phyloP scores from a whole-genome alignment of 768 basidiomycete genomes.

The Kwoniella newhampshirensis region DNA sequence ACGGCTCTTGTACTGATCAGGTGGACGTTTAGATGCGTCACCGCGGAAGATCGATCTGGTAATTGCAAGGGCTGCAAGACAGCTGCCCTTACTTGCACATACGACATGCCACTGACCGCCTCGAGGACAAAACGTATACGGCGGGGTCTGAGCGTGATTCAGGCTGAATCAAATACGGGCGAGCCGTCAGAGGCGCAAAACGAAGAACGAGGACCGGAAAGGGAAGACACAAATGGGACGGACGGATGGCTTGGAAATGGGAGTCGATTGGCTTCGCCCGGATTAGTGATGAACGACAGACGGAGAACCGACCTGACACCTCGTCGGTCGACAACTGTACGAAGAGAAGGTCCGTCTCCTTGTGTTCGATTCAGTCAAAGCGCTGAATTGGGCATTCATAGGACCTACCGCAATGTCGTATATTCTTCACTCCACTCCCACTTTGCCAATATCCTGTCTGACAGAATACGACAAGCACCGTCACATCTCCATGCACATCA shows the following conservation, averaged over 20 bases:
- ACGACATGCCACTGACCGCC: slow-evolving; percentile 20
- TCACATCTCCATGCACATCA: slow-evolving; percentile 10
- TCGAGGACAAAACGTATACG: slow-evolving; percentile 26
- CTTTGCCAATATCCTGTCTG: slow-evolving; percentile 19
- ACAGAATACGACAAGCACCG: slow-evolving; percentile 13
- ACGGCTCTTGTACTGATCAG: neutral
- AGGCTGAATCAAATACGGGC: too few relatives aligned
- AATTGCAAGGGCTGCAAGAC: slow-evolving; percentile 14
- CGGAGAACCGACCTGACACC: slow-evolving; percentile 12
- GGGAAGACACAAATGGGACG: too few relatives aligned
- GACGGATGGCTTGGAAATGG: too few relatives aligned
- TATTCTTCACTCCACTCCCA: slow-evolving; percentile 31
- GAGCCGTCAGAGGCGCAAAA: too few relatives aligned
- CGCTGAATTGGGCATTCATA: neutral
- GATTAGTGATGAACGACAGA: neutral
- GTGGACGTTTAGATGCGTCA: slow-evolving; percentile 17
- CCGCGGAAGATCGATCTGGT: slow-evolving; percentile 1
- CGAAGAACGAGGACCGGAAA: too few relatives aligned
- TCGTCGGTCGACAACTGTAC: neutral
- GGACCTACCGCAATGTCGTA: slow-evolving; percentile 26
- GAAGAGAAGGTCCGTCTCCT: slow-evolving; percentile 16
- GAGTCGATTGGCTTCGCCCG: too few relatives aligned
- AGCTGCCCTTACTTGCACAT: slow-evolving; percentile 18
- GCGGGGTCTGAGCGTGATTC: slow-evolving; percentile 7
- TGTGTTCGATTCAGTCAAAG: neutral